Base-by-base conservation (phyloP, 2,329 filamentous ascomycete species). In the Fusarium veterinarium region DNA sequence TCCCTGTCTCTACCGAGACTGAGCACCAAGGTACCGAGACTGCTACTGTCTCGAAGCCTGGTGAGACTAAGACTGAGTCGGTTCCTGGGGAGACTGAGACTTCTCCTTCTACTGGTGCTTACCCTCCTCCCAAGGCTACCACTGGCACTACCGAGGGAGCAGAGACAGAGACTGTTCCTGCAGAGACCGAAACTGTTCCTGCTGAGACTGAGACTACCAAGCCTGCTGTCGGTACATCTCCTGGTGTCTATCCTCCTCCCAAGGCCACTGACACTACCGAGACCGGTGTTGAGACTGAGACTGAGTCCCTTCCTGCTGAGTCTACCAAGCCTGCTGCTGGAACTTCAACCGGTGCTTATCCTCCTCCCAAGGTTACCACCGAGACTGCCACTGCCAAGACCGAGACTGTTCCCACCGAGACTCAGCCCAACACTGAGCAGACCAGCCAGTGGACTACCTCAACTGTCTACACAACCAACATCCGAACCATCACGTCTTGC, bases 401-500 rank as follows among this genome's bases (percentile, higher is more conserved):
- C 4, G 28, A 67, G 60, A 52, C 53, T 12, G 11, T 31, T 17
- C 53, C 64, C n/a, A 44, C 30, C 5, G 30, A 67, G 20, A 69
- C 66, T 6, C 9, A 45, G 38, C 42, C 67, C 2, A 28, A 13
- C 7, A 52, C 41, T 5, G 44, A 41, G 38, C 45, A 49, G 17
- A 69, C 69, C 8, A 76, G 69, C 31, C 31, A 55, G 17, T 60
- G 40, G 64, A 55, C 65, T 4, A 75, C 72, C 30, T 74, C 71
- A 31, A 74, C 71, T 5, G 60, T 74, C 31, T 74, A 72, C 72
- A 77, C 75, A 8, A 77, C 75, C 14, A 64, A 60, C 30, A 42
- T 77, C 55, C 67, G 67, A 16, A 77, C 75, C 6, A 55, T 77
- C 33, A 77, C 75, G 6, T 63, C 49, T 41, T 75, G 71, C 28